Evolutionary conservation across 495 filamentous ascomycete genomes (phyloP).

Genomic region (Penicillium subrubescens): DNA sequence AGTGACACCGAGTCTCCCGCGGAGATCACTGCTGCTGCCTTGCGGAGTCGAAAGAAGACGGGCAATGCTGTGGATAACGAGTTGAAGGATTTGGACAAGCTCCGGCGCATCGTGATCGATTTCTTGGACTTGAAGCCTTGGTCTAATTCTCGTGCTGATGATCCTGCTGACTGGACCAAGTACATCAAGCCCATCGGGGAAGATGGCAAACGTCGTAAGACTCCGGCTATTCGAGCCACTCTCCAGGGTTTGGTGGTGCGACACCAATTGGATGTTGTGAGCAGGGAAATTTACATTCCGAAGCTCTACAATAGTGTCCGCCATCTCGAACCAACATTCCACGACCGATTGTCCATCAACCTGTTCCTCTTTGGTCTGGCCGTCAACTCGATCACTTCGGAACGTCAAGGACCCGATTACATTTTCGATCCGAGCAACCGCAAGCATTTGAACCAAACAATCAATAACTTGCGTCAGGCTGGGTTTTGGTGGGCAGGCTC

Average conservation of each 20-base stretch:
- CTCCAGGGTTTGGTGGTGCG: slow-evolving; percentile 81
- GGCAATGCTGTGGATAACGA: slow-evolving; percentile 53
- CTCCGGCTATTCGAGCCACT: slow-evolving; percentile 65
- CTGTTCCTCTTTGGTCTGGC: slow-evolving; percentile 79
- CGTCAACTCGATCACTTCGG: slow-evolving; percentile 87
- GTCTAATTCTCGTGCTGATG: slow-evolving; percentile 54
- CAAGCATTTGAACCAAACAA: slow-evolving; percentile 62
- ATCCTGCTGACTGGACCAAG: slow-evolving; percentile 65
- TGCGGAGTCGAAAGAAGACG: slow-evolving; percentile 42
- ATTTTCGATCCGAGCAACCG: slow-evolving; percentile 78
- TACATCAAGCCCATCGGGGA: slow-evolving; percentile 70
- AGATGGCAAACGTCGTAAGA: slow-evolving; percentile 55
- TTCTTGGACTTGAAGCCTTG: slow-evolving; percentile 81
- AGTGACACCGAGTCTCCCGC: slow-evolving; percentile 41
- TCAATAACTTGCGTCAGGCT: slow-evolving; percentile 81
- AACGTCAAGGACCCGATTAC: slow-evolving; percentile 80
- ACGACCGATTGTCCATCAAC: slow-evolving; percentile 83
- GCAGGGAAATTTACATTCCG: slow-evolving; percentile 65
- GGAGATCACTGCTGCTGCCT: slow-evolving; percentile 28
- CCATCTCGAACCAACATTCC: slow-evolving; percentile 76
- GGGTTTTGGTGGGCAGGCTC: slow-evolving; percentile 90
- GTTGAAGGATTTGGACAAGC: slow-evolving; percentile 69
- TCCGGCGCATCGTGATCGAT: slow-evolving; percentile 67
- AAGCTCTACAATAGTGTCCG: slow-evolving; percentile 70
- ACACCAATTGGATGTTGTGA: slow-evolving; percentile 70